A percentile compares a stretch with the other conserved stretches of the same genome.
phyloP scores from a whole-genome alignment of 768 basidiomycete species.

The Pisolithus albus region DNA sequence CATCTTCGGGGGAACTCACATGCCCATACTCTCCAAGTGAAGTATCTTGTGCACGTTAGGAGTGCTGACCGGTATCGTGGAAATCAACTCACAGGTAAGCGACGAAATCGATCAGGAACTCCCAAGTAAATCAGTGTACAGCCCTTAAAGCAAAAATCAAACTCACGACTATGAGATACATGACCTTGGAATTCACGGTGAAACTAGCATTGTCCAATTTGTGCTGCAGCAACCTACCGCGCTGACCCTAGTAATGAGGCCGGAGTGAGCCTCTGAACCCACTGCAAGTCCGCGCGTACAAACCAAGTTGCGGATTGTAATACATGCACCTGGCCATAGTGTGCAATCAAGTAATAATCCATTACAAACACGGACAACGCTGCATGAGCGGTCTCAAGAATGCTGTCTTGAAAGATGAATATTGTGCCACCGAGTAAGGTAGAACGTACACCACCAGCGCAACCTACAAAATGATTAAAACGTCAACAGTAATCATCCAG shows the following conservation, averaged over 20 bases:
- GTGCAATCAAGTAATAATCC: slow-evolving; percentile 2
- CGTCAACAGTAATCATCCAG: background rate
- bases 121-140: background rate
- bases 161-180: slow-evolving; percentile 2
- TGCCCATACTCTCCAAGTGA: slow-evolving; percentile 6
- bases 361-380: slow-evolving; percentile 4
- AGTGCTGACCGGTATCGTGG: too few species aligned
- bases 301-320: slow-evolving; percentile 3
- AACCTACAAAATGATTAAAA: background rate
- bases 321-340: background rate
- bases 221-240: background rate
- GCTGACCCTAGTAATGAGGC: background rate
- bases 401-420: background rate
- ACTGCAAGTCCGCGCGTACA: background rate
- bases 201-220: background rate
- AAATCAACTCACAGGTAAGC: slow-evolving; percentile 2
- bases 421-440: too few species aligned
- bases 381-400: slow-evolving; percentile 1
- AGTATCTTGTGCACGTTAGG: background rate
- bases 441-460: slow-evolving; percentile 1
- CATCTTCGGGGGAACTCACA: background rate
- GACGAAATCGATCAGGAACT: slow-evolving; percentile 2
- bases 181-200: background rate
- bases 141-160: too few species aligned
- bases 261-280: background rate